A percentile compares a stretch with the other conserved stretches of the same genome.
phyloP scores from a whole-genome alignment of 2,329 filamentous ascomycete species.

The Pseudogymnoascus pannorum region DNA sequence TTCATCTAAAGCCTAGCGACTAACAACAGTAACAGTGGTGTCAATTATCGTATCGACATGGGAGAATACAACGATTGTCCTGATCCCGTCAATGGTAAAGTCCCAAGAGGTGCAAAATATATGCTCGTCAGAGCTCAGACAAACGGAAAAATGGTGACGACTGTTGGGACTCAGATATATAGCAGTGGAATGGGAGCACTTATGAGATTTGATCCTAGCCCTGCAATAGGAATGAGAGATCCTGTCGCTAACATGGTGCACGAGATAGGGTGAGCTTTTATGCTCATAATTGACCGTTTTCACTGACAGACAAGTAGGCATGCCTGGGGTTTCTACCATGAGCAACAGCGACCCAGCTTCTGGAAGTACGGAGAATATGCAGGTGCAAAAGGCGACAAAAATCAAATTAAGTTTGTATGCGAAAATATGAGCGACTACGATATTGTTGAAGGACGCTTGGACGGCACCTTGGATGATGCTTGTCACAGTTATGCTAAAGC shows the following conservation, averaged over 20 bases:
- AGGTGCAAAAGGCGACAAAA: background rate
- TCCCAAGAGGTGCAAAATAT: background rate
- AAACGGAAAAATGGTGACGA: background rate
- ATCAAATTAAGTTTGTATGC: conserved; percentile 6
- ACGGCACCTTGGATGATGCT: background rate
- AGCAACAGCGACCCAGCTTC: conserved; percentile 5
- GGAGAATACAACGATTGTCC: conserved; percentile 7
- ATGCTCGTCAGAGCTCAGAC: background rate
- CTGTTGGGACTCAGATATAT: background rate
- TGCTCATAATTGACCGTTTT: background rate
- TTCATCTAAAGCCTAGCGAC: background rate
- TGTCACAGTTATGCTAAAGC: background rate
- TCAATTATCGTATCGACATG: conserved; percentile 7
- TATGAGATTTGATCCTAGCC: background rate
- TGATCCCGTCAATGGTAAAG: background rate
- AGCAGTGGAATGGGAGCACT: background rate
- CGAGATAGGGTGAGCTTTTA: conserved; percentile 2
- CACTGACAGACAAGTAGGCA: background rate
- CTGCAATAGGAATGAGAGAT: background rate
- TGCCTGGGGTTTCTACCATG: conserved; percentile 9
- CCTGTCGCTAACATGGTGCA: conserved; percentile 9
- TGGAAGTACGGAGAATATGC: background rate
- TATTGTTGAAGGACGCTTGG: background rate
- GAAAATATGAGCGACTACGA: background rate
- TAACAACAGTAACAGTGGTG: background rate